phyloP scores from a whole-genome alignment of 2,329 filamentous ascomycete genomes.

The Fusarium annulatum region DNA sequence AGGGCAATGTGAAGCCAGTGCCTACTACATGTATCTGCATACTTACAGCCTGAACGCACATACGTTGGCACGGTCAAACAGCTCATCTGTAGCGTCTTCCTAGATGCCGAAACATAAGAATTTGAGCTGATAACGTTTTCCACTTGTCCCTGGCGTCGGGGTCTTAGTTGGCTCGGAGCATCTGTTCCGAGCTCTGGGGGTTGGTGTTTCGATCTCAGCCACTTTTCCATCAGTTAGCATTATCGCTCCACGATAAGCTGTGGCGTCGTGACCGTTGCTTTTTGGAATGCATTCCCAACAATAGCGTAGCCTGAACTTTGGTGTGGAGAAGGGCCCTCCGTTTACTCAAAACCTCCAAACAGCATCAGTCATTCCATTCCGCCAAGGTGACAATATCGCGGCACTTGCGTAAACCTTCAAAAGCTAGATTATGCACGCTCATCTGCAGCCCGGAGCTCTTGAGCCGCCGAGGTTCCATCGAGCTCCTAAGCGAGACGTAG shows the following conservation, averaged over 20 bases:
- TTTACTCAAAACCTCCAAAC: neutral
- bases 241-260: neutral
- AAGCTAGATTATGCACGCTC: neutral
- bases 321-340: neutral
- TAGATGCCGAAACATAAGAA: neutral
- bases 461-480: neutral
- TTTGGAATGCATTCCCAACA: neutral
- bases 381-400: neutral
- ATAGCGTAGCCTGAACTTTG: neutral
- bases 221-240: neutral
- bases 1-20: neutral
- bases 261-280: neutral
- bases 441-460: neutral
- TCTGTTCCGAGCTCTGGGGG: neutral
- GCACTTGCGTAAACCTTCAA: accelerated
- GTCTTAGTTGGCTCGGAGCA: neutral
- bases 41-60: too few relatives aligned
- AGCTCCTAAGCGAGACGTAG: neutral
- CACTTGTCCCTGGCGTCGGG: neutral
- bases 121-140: neutral
- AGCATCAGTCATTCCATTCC: neutral
- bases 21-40: too few relatives aligned
- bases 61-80: too few relatives aligned
- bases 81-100: neutral
- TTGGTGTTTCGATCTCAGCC: neutral